Percentiles rank a stretch among this genome's conserved stretches.
Conservation (phyloP, 129 eudicot genomes). For the Heracleum sosnowskyi region DNA sequence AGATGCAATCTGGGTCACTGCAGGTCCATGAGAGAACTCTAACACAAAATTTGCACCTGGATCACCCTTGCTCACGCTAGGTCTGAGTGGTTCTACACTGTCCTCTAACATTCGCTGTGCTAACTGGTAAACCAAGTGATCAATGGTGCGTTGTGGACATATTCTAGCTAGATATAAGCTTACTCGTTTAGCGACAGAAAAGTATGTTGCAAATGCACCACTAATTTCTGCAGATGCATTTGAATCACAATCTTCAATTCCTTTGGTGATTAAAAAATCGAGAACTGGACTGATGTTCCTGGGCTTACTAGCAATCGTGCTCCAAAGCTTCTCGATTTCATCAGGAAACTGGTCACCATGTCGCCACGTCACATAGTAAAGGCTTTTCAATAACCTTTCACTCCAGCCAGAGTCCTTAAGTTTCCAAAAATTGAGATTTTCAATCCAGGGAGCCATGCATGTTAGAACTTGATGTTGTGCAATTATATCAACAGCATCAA, state of each 20-base stretch:
- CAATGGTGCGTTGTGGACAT: conserved; percentile 94
- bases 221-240: conserved; percentile 97
- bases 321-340: conserved; percentile 98
- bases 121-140: conserved; percentile 92
- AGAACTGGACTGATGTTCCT: conserved; percentile 90
- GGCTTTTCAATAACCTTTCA: conserved; percentile 76
- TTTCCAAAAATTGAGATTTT: conserved; percentile 92
- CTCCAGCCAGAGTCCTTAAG: conserved; percentile 97
- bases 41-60: conserved; percentile 50
- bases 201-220: conserved; percentile 97
- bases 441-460: conserved; percentile 99
- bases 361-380: conserved; percentile 93
- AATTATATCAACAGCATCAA: conserved; percentile 96
- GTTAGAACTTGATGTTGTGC: conserved; percentile 98
- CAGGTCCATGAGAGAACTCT: conserved; percentile 93
- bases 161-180: conserved; percentile 89
- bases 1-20: conserved; percentile 70
- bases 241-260: conserved; percentile 96
- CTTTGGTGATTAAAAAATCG: conserved; percentile 90
- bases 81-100: conserved; percentile 71
- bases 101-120: conserved; percentile 97
- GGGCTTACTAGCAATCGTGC: conserved; percentile 92
- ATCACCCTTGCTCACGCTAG: conserved; percentile 56
- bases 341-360: conserved; percentile 99
- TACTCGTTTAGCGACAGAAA: conserved; percentile 94